phyloP scores from a whole-genome alignment of 2,329 filamentous ascomycete species.

The Tolypocladium pustulatum region DNA sequence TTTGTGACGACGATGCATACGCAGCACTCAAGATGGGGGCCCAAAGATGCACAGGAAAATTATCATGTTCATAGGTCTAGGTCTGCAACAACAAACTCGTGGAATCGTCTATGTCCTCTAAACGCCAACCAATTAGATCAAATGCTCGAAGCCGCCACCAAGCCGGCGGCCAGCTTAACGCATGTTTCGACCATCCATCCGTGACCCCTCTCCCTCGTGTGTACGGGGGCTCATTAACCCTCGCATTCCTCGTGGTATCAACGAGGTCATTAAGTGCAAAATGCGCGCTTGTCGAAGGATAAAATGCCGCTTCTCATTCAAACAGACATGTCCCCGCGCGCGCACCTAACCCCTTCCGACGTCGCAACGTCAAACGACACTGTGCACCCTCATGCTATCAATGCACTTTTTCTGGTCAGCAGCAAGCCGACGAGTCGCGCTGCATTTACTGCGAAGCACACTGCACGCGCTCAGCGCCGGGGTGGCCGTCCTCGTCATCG shows the following conservation, averaged over 20 bases:
- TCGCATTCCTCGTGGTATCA: constrained; percentile 7
- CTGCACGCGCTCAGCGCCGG: constrained; percentile 70
- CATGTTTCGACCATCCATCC: neutral
- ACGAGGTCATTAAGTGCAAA: constrained; percentile 7
- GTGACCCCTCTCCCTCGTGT: neutral
- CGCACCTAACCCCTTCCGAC: constrained; percentile 5
- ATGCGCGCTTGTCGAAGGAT: constrained; percentile 4
- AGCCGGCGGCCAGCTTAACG: constrained; percentile 4
- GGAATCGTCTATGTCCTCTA: constrained; percentile 28
- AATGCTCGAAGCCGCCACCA: constrained; percentile 15
- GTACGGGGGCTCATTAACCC: neutral
- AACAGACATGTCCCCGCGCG: constrained; percentile 8
- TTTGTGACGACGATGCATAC: neutral
- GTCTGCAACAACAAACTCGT: constrained; percentile 18
- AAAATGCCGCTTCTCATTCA: constrained; percentile 1
- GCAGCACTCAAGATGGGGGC: neutral
- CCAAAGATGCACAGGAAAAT: neutral
- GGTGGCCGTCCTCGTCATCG: constrained; percentile 67
- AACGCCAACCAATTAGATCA: constrained; percentile 25
- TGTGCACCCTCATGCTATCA: neutral
- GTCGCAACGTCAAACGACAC: neutral
- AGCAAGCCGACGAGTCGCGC: neutral
- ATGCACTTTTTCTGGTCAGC: neutral
- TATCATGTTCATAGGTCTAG: constrained; percentile 20
- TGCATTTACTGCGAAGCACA: constrained; percentile 70